phyloP scores from a whole-genome alignment of 2,329 filamentous ascomycete genomes.

The Coniochaeta hoffmannii region DNA sequence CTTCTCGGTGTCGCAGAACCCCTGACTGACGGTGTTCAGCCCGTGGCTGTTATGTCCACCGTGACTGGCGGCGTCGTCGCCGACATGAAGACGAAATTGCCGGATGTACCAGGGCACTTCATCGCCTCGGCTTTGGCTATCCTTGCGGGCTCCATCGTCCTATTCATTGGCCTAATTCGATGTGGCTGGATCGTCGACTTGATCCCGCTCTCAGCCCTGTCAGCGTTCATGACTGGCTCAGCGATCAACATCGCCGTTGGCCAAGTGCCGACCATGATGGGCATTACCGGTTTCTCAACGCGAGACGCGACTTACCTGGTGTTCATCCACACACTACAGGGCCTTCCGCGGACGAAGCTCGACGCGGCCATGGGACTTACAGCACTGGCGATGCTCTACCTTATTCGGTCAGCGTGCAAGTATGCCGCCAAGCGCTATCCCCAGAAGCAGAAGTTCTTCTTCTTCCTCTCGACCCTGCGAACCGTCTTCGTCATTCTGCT shows the following conservation, averaged over 20 bases:
- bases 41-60: slow-evolving; percentile 92
- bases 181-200: slow-evolving; percentile 88
- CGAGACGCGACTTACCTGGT: slow-evolving; percentile 74
- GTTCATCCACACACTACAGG: slow-evolving; percentile 73
- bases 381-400: slow-evolving; percentile 69
- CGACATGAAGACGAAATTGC: slow-evolving; percentile 49
- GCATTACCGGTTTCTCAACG: slow-evolving; percentile 66
- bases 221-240: slow-evolving; percentile 95
- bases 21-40: slow-evolving; percentile 37
- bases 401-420: slow-evolving; percentile 61
- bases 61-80: slow-evolving; percentile 76
- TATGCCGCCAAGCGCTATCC: slow-evolving; percentile 63
- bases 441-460: slow-evolving; percentile 63
- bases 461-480: slow-evolving; percentile 85
- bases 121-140: slow-evolving; percentile 75
- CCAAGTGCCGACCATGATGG: slow-evolving; percentile 76
- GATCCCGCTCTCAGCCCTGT: slow-evolving; percentile 83
- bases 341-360: slow-evolving; percentile 58
- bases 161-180: slow-evolving; percentile 69
- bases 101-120: slow-evolving; percentile 52
- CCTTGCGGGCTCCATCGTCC: slow-evolving; percentile 69
- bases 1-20: not conserved
- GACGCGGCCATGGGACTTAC: slow-evolving; percentile 87
- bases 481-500: slow-evolving; percentile 87
- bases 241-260: slow-evolving; percentile 82